Evolutionary conservation across 495 filamentous ascomycete species (phyloP).

Genomic region (Tuber indicum): DNA sequence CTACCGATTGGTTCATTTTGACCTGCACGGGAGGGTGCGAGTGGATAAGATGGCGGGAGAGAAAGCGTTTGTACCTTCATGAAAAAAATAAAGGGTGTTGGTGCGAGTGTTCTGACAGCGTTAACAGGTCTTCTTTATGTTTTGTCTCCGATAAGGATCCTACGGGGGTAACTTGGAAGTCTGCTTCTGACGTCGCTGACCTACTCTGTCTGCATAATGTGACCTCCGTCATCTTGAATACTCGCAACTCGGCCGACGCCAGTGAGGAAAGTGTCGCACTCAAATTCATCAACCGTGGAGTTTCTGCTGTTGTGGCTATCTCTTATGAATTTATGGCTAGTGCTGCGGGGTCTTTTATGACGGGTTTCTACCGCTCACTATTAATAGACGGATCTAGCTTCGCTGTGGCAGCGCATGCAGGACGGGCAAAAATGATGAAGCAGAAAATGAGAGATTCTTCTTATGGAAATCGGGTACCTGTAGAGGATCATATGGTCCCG

Average conservation of each 20-base stretch:
- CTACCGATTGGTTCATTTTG: slow-evolving; percentile 28
- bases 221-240: slow-evolving; percentile 21
- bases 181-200: slow-evolving; percentile 14
- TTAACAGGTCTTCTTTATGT: neutral
- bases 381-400: slow-evolving; percentile 17
- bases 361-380: slow-evolving; percentile 19
- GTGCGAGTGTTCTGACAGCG: neutral
- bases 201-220: slow-evolving; percentile 16
- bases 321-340: slow-evolving; percentile 15
- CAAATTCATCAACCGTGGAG: slow-evolving; percentile 12
- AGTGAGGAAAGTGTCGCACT: slow-evolving; percentile 19
- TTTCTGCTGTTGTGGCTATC: slow-evolving; percentile 21
- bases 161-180: slow-evolving; percentile 17
- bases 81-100: neutral
- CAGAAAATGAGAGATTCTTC: slow-evolving; percentile 13
- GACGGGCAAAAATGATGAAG: slow-evolving; percentile 20
- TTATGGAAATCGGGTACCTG: slow-evolving; percentile 12
- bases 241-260: slow-evolving; percentile 9
- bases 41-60: slow-evolving; percentile 6
- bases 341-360: slow-evolving; percentile 21
- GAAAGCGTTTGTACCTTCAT: neutral
- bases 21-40: slow-evolving; percentile 21
- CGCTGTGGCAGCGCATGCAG: slow-evolving; percentile 17
- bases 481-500: slow-evolving; percentile 26
- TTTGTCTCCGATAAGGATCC: slow-evolving; percentile 25